Conservation (phyloP, 1,139 yeast species). For the Blastobotrys arbuscula region DNA sequence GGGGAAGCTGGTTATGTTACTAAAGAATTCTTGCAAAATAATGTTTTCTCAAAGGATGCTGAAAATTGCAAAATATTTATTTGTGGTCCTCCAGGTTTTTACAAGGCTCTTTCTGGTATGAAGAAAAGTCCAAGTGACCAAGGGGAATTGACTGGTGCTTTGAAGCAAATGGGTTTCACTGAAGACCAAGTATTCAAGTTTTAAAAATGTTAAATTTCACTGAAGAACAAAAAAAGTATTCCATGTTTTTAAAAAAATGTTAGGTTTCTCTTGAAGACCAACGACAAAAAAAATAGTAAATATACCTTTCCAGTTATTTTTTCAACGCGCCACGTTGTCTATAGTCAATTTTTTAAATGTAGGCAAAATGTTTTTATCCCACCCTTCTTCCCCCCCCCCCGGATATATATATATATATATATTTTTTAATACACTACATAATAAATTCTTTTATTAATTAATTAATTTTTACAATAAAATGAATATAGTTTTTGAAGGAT, state of each 20-base stretch:
- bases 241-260: background rate
- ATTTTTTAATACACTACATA: too few relatives aligned
- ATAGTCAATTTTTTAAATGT: too few relatives aligned
- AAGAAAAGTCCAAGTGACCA: constrained; percentile 87
- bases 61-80: constrained; percentile 67
- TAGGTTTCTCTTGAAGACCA: background rate
- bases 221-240: background rate
- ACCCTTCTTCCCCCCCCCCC: too few relatives aligned
- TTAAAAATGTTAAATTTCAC: constrained; percentile 40
- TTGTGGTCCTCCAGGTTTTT: constrained; percentile 88
- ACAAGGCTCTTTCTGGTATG: constrained; percentile 78
- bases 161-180: constrained; percentile 81
- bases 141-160: constrained; percentile 86
- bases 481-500: constrained; percentile 75
- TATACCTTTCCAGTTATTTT: background rate
- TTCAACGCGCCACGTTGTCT: background rate
- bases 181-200: constrained; percentile 89
- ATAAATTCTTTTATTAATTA: too few relatives aligned
- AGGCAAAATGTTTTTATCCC: too few relatives aligned
- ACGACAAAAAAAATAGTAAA: background rate
- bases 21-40: constrained; percentile 54
- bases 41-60: constrained; percentile 53
- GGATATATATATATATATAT: too few relatives aligned
- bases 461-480: background rate
- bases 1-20: constrained; percentile 64